Evolutionary conservation across 805 yeast genomes (phyloP).

Genomic region (Schwanniomyces pseudopolymorphus): DNA sequence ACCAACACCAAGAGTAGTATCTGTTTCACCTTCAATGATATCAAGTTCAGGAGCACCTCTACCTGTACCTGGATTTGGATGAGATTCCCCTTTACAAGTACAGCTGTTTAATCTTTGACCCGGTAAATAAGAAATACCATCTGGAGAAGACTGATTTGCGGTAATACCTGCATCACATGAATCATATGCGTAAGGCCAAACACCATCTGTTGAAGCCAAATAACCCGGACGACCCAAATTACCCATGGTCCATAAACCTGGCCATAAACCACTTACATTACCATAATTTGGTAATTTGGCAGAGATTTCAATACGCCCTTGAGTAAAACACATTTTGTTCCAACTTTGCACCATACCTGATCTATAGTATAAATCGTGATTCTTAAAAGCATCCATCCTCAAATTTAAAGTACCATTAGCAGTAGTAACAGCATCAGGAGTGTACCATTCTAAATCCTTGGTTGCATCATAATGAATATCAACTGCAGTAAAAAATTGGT

Average conservation of each 20-base stretch:
- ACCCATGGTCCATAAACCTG: conserved; percentile 95
- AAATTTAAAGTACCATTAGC: conserved; percentile 66
- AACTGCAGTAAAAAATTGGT: conserved; percentile 86
- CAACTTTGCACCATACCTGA: conserved; percentile 92
- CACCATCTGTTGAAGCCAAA: conserved; percentile 83
- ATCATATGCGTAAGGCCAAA: conserved; percentile 92
- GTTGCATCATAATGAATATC: conserved; percentile 87
- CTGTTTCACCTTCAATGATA: conserved; percentile 79
- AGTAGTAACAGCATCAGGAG: conserved; percentile 86
- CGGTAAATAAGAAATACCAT: conserved; percentile 82
- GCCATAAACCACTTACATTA: conserved; percentile 84
- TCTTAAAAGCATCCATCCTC: conserved; percentile 77
- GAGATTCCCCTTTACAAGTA: conserved; percentile 79
- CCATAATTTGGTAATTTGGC: conserved; percentile 81
- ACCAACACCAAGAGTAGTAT: conserved; percentile 49
- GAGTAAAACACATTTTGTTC: conserved; percentile 88
- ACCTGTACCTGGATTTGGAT: conserved; percentile 84
- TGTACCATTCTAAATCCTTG: conserved; percentile 90
- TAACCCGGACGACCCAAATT: conserved; percentile 92
- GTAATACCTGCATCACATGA: conserved; percentile 93
- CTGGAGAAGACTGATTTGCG: conserved; percentile 86
- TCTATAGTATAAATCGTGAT: conserved; percentile 78
- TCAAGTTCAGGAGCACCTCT: conserved; percentile 97
- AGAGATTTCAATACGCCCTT: conserved; percentile 75
- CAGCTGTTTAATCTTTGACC: conserved; percentile 81